A percentile compares a stretch with the other conserved stretches of the same genome.
These are phyloP conservation scores for Suillus paluster DNA, from an alignment of 768 basidiomycete genomes.

Conservation along the genomic window DNA sequence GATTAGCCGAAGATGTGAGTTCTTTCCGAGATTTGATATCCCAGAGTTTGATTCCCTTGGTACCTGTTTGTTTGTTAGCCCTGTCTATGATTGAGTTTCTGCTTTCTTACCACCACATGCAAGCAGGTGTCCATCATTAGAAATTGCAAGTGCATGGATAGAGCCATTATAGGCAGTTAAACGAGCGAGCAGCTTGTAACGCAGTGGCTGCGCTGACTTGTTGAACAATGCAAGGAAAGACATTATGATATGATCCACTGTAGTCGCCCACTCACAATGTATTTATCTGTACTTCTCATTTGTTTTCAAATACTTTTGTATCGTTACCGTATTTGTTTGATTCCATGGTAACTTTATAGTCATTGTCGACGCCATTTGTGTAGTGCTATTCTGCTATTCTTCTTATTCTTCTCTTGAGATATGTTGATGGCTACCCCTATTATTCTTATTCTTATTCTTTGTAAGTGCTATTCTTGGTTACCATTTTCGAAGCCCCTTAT, in stretches of 20 bases:
- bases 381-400: too few relatives aligned
- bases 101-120: constrained; percentile 10
- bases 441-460: too few relatives aligned
- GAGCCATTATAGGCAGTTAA: constrained; percentile 1
- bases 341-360: neutral
- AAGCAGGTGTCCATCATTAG: constrained; percentile 1
- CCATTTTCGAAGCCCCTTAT: neutral
- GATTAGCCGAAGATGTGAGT: constrained; percentile 1
- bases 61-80: constrained; percentile 5
- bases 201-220: neutral
- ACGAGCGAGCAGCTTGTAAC: neutral
- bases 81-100: neutral
- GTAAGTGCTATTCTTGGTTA: neutral
- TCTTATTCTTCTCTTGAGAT: too few relatives aligned
- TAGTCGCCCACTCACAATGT: neutral
- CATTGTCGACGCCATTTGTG: too few relatives aligned
- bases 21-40: constrained; percentile 1
- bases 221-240: neutral
- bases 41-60: constrained; percentile 12
- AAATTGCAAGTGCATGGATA: constrained; percentile 6
- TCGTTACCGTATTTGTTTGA: neutral
- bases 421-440: too few relatives aligned
- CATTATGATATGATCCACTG: neutral
- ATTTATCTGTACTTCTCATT: neutral
- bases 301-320: neutral